Base-by-base conservation (phyloP, 805 yeast species). In the Hanseniaspora vineae region DNA sequence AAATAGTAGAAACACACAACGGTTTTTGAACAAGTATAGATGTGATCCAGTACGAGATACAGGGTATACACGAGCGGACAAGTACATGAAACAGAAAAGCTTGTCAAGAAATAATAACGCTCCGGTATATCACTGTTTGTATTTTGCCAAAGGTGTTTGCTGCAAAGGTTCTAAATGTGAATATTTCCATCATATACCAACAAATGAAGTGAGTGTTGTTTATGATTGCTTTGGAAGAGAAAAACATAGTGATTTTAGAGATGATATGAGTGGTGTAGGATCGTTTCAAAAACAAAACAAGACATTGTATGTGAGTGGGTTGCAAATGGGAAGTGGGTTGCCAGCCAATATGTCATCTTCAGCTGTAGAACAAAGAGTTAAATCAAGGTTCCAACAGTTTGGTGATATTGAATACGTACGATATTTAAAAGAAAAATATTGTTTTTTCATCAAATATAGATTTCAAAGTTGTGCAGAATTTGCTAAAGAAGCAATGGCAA, bases 221-320 rank as follows among this genome's bases (percentile, higher is more conserved):
- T 71, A 77, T 23, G 98, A 90, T 64, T 89, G 97, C 58, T 90
- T 90, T 69, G 97, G 97, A 1, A 68, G 98, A 50, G 95, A 85
- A 58, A 86, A 84, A 61, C 82, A 82, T 52, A 70, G 83, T 1
- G 83, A 78, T 44, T 86, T 85, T 57, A 68, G 88, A 54, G 96
- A 90, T 54, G 97, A 90, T 64, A 88, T 88, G 96, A 78, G 83
- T 31, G 98, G 98, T 33, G 81, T 88, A 2, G 98, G 97, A 0
- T 79, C 86, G 20, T 80, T 90, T 59, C 71, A 75, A 54, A 66
- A 70, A 35, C 68, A 69, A n/a, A 89, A 88, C 59, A 66, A 79
- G 46, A 87, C 96, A 0, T 61, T 90, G 1, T 89, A 81, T 58
- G 75, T 90, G 2, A 92, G 94, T 77, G 53, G 70, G 60, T 17